Evolutionary conservation across 352 stramenopile genomes (phyloP), one percentile per base, ranked within the genome.

Genomic region (Pythium graminicola): DNA sequence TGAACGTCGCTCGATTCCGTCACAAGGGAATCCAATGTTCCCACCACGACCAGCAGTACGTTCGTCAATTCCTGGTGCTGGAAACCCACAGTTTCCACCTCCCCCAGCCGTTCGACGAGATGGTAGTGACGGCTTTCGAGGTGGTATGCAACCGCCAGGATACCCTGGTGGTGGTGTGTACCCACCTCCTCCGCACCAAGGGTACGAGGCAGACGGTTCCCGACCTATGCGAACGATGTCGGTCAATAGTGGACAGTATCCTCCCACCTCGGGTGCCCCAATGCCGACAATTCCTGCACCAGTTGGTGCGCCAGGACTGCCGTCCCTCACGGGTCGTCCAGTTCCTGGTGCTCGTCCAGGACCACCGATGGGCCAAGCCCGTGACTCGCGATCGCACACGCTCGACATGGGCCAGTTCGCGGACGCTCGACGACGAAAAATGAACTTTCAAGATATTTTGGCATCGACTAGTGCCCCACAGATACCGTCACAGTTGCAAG

Each of bases 381-480:
- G 83, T 44, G 83, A 94, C 60, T 70, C 72, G 24, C 77, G 83
- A 32, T 94, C 83, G 39, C 81, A 87, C 44, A 94, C 83, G 17
- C 63, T 94, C 19, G 83, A 94, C 47, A 89, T 94, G 76, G 81
- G 80, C 10, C 71, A 78, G 42, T 94, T 94, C 45, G 62, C 81
- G 0, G 78, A 91, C 27, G 78, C 81, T 23, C 69, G 83, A 11
- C 74, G 83, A 17, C 70, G 78, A 51, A 89, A 89, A 43, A 94
- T 94, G 83, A 94, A 85, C 42, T 94, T 94, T 28, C 81, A 92
- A 52, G 83, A 94, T 53, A 89, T 94, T 54, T 53, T 94, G 44
- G 81, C 79, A 46, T 89, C 79, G 22, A 71, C 67, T 14, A 58
- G 49, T 7, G 41, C 51, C 11, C 49, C 27, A 19, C 50, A 49